Evolutionary conservation across 345 rosid species (phyloP), one percentile per base, ranked within the genome.

Genomic region (Melaleuca quinquenervia): DNA sequence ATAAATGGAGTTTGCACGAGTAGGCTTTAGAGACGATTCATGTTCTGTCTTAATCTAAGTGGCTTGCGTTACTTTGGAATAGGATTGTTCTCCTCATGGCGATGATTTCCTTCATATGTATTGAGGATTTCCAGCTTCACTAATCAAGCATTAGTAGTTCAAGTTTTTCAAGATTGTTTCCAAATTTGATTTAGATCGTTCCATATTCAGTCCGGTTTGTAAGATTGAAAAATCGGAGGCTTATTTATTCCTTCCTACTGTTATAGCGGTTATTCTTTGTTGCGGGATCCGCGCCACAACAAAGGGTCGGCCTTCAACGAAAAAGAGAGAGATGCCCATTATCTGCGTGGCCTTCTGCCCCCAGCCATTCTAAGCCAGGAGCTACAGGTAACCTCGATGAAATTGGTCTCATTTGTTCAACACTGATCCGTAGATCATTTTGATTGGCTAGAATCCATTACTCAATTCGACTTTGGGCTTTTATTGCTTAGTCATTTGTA

Each of bases 241-340:
- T 85, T 11, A 70, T 26, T 58, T 48, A 22, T 53, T 52, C 84
- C 44, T 50, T 84, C 11, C 12, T 55, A 26, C 8, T 86, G 85
- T 87, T 89, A 70, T 93, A 96, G 99, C 90, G 99, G 99, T 12
- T 93, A 91, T 87, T 89, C 92, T 15, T 90, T 96, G 95, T 86
- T 97, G 95, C 90, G 99, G 29, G 98, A 97, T 49, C 98, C 99
- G 1, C 94, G 86, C 82, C 96, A 96, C 89, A 97, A 97, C 90
- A 97, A 97, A 86, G 99, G 98, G 85, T 95, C 94, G 70, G 98
- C 98, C 24, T 96, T 97, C 89, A 86, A 91, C 62, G 95, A 93
- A 87, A 90, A 90, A 84, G 98, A 97, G 89, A 95, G 99, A 91
- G 98, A 97, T 90, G 96, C 98, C 32, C 98, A 96, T 86, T 96